Conservation (phyloP, 768 basidiomycete species). For the Cyclocybe cylindracea region DNA sequence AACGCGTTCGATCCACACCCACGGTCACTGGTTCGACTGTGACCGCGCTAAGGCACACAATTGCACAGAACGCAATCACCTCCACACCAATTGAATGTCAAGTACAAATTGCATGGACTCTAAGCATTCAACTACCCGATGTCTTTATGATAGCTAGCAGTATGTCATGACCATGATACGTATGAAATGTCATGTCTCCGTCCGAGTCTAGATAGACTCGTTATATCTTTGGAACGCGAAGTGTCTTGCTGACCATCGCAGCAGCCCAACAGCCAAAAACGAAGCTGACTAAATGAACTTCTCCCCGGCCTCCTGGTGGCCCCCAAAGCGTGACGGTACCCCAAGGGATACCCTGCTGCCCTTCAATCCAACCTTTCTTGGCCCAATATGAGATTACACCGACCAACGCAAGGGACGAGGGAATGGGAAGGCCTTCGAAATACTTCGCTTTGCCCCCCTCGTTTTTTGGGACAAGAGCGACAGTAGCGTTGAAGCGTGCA, state of each 20-base stretch:
- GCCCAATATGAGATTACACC: conserved; percentile 80
- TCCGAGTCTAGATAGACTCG: background rate
- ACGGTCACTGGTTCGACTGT: too few species aligned
- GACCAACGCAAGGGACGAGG: conserved; percentile 83
- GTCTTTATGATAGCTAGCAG: conserved; percentile 6
- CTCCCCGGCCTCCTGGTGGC: conserved; percentile 69
- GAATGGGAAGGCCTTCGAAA: conserved; percentile 98
- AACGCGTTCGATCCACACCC: background rate
- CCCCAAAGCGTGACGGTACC: conserved; percentile 81
- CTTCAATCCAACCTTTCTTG: conserved; percentile 82
- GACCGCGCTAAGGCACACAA: too few species aligned
- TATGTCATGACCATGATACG: background rate
- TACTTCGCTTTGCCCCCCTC: conserved; percentile 84
- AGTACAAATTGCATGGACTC: too few species aligned
- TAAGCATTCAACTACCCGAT: background rate
- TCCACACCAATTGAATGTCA: too few species aligned
- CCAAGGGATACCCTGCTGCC: conserved; percentile 71
- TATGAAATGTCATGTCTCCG: background rate
- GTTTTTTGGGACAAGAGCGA: conserved; percentile 91
- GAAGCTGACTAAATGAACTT: conserved; percentile 78
- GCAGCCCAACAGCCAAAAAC: conserved; percentile 89
- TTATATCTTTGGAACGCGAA: conserved; percentile 79
- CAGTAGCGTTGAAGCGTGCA: conserved; percentile 98
- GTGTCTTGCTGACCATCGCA: conserved; percentile 97
- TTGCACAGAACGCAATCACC: too few species aligned